Evolutionary conservation across 495 filamentous ascomycete genomes (phyloP).

Genomic region (Coniosporium apollinis): DNA sequence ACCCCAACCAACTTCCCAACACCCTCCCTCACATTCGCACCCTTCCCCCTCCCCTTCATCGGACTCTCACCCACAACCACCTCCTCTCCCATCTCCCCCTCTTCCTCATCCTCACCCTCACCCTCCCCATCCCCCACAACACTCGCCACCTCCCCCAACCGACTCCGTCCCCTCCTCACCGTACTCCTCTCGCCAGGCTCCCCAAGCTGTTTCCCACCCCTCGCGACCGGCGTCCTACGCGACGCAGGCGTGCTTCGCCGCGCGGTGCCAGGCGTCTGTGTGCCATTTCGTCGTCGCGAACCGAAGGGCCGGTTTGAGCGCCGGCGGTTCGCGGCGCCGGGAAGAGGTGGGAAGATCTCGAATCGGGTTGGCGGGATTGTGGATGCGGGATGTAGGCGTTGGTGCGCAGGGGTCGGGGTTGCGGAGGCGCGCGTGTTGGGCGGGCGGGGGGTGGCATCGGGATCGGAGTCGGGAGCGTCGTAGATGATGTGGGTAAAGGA

Average conservation of each 20-base stretch:
- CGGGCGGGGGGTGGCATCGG: neutral
- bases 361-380: conserved; percentile 63
- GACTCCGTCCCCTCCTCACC: conserved; percentile 21
- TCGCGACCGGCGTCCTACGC: conserved; percentile 6
- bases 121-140: conserved; percentile 11
- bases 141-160: conserved; percentile 19
- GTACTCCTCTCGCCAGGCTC: conserved; percentile 1
- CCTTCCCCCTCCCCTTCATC: conserved; percentile 1
- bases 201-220: conserved; percentile 3
- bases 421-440: conserved; percentile 8
- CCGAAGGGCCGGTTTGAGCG: conserved; percentile 32
- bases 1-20: too few species aligned
- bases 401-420: conserved; percentile 2
- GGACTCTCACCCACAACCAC: neutral
- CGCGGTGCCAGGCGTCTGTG: conserved; percentile 10
- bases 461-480: neutral
- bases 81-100: conserved; percentile 1
- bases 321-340: conserved; percentile 30
- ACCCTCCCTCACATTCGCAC: too few species aligned
- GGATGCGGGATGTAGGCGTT: conserved; percentile 10
- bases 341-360: conserved; percentile 71
- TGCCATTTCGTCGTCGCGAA: conserved; percentile 13
- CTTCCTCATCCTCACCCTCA: conserved; percentile 5
- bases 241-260: conserved; percentile 5
- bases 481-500: neutral